Evolutionary conservation across 2,329 filamentous ascomycete species (phyloP), one percentile per base, ranked within the genome.

Genomic region (Didymella arachidicola): DNA sequence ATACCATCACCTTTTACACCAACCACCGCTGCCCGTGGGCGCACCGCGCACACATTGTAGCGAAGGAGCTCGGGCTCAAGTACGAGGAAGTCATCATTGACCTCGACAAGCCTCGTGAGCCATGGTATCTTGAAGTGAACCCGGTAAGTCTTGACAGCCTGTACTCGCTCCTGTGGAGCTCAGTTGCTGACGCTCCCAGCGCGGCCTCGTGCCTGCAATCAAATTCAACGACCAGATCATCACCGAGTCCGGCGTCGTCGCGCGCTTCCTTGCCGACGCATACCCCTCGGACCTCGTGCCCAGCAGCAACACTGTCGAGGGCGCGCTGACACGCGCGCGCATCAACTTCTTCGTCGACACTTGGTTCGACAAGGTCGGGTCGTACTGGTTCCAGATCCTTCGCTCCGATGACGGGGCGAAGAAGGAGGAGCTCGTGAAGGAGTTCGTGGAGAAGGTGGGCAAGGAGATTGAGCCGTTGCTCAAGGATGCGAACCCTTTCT

Each of bases 401-500:
- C 80, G 79, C 6, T 78, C 83, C 0, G 78, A 81, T 45, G 71
- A 67, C 5, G 79, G 84, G 0, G 80, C 83, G 1, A 87, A 73
- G 16, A 79, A 81, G 5, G 80, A 83, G 1, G 78, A 77, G 2
- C 71, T 83, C 3, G 79, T 76, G 0, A 76, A 83, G 22, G 82
- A 83, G 8, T 78, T 86, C n/a, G 78, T 89, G 3, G 81, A 79
- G 1, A 80, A 79, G 1, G 77, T 91, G 1, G 80, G 82, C 52
- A 91, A 89, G 78, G 90, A 94, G 68, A 79, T 95, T 54, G 91
- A 93, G 77, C 90, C 90, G 1, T 77, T 92, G 36, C 79, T 96
- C 26, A 70, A 73, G 11, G 76, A 79, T 49, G 79, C 79, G 7
- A 60, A 42, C 6, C 80, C 80, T 0, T 82, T 81, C 66, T 82